A percentile compares a stretch with the other conserved stretches of the same genome.
Evolutionary conservation across 2,329 filamentous ascomycete species (phyloP).

Genomic region (Epicoccum sorghinum): DNA sequence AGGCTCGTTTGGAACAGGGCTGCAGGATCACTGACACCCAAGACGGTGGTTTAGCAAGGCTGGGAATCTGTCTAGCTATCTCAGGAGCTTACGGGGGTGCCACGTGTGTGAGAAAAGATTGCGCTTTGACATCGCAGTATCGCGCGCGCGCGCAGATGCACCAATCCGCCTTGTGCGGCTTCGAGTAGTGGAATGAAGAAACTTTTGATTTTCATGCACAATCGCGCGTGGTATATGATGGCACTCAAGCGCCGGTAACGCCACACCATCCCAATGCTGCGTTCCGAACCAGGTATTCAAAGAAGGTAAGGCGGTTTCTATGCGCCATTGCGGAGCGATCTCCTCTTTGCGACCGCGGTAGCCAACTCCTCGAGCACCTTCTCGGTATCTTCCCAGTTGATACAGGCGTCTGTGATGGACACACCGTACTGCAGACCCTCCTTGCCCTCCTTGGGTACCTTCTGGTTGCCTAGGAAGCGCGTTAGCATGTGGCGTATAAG

Average conservation of each 20-base stretch:
- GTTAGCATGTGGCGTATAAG: constrained; percentile 15
- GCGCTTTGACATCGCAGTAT: not conserved
- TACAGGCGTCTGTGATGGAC: constrained; percentile 97
- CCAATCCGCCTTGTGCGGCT: not conserved
- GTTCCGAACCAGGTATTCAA: constrained; percentile 9
- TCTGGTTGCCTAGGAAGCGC: constrained; percentile 71
- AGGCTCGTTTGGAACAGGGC: not conserved
- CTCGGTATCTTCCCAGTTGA: constrained; percentile 90
- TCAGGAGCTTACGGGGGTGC: not conserved
- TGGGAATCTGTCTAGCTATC: not conserved
- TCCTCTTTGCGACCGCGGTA: constrained; percentile 76
- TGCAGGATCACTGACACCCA: not conserved
- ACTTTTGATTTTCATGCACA: constrained; percentile 13
- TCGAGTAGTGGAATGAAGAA: not conserved
- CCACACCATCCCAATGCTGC: constrained; percentile 26
- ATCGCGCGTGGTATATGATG: constrained; percentile 9
- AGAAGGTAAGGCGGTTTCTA: constrained; percentile 22
- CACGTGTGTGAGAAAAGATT: not conserved
- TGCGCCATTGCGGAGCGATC: constrained; percentile 54
- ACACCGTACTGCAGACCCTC: constrained; percentile 88
- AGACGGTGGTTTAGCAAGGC: not conserved
- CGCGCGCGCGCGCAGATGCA: not conserved
- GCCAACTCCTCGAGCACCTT: constrained; percentile 78
- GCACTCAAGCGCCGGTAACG: constrained; percentile 27
- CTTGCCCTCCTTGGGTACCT: constrained; percentile 86